A percentile compares a stretch with the other conserved stretches of the same genome.
phyloP scores from a whole-genome alignment of 495 filamentous ascomycete species.

The Poronia punctata region DNA sequence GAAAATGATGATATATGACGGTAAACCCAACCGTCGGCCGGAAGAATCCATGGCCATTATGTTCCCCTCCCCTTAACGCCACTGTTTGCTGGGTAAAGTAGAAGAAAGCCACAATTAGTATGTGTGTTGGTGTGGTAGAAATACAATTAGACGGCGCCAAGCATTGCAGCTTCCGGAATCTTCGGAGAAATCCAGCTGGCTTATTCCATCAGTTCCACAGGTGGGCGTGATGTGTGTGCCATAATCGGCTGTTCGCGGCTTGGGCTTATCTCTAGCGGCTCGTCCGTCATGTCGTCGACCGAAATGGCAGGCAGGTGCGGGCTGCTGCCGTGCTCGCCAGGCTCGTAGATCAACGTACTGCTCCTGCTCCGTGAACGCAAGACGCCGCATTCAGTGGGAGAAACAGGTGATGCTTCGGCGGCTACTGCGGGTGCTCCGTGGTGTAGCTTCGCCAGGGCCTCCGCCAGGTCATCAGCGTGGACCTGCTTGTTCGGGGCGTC shows the following conservation, averaged over 20 bases:
- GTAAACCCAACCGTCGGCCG: too few species aligned
- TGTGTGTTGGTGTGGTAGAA: too few species aligned
- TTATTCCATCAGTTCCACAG: conserved; percentile 80
- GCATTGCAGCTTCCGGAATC: neutral
- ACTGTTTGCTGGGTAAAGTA: too few species aligned
- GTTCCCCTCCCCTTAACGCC: too few species aligned
- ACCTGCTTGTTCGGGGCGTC: conserved; percentile 91
- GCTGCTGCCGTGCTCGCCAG: conserved; percentile 64
- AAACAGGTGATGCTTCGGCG: conserved; percentile 24
- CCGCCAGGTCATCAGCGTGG: conserved; percentile 80
- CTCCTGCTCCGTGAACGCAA: conserved; percentile 37
- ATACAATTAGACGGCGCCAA: neutral
- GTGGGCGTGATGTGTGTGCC: conserved; percentile 74
- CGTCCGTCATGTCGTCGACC: conserved; percentile 79
- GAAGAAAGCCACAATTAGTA: too few species aligned
- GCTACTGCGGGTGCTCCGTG: conserved; percentile 27
- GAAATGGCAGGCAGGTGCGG: conserved; percentile 80
- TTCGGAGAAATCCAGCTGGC: too few species aligned
- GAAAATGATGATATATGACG: too few species aligned
- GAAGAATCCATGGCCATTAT: too few species aligned
- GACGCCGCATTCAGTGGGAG: conserved; percentile 22
- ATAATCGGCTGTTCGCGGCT: conserved; percentile 50
- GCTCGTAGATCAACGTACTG: conserved; percentile 68
- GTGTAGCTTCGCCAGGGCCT: conserved; percentile 64
- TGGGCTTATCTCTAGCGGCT: conserved; percentile 34